Conservation (phyloP, 768 basidiomycete genomes). For the Pulveroboletus sp. region DNA sequence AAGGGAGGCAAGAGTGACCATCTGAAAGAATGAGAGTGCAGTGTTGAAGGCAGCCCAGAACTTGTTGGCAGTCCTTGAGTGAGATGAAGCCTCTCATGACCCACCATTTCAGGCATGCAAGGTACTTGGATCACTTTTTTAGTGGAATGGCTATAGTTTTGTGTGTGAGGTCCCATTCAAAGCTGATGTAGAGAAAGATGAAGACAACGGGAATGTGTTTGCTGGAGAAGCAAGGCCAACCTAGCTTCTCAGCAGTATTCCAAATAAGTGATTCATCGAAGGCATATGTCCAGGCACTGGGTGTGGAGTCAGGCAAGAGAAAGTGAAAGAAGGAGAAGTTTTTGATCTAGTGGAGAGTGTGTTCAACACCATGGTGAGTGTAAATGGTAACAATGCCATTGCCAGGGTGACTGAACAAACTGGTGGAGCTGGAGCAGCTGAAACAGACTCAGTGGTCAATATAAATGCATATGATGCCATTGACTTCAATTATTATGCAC, state of each 20-base stretch:
- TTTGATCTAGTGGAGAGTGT: constrained; percentile 35
- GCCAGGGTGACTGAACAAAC: no score
- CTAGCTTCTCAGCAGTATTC: accelerated
- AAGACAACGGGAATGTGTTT: not conserved
- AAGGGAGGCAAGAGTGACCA: accelerated
- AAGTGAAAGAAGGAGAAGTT: constrained; percentile 22
- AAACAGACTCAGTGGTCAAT: no score
- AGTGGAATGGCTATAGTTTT: accelerated
- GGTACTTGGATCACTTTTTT: not conserved
- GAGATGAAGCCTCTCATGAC: not conserved
- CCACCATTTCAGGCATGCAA: not conserved
- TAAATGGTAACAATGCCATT: constrained; percentile 16
- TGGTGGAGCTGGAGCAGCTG: no score
- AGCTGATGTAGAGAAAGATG: not conserved
- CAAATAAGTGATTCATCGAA: no score
- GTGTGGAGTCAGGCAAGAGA: not conserved
- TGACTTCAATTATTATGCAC: no score
- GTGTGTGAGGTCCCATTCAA: not conserved
- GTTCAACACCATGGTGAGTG: constrained; percentile 7
- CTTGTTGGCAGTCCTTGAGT: no score
- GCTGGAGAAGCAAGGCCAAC: not conserved
- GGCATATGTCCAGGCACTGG: not conserved
- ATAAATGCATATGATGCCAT: no score
- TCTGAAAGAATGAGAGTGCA: not conserved
- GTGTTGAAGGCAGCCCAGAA: no score